Base-by-base conservation (phyloP, 176 grass and related monocot genomes). In the Saccharum officinarum region DNA sequence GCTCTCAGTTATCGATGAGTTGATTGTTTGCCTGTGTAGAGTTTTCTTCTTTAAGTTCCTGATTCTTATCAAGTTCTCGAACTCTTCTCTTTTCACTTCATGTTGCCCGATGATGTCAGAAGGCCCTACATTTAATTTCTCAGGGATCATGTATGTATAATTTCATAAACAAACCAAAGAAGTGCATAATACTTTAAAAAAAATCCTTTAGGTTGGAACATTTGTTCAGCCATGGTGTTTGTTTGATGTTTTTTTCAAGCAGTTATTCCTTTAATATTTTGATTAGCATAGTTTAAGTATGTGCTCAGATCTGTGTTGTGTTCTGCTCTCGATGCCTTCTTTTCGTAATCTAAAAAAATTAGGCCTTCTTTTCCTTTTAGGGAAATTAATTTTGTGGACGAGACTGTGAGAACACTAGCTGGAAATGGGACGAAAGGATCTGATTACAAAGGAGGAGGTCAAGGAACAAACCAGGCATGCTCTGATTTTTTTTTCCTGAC, bases 341-440 rank as follows among this genome's bases (percentile, higher is more conserved):
- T 78, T 60, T 80, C 78, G 28, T 80, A 36, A 36, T 36, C 34
- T 36, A 2, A 36, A 36, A 36, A 36, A 36, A 36, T 4, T 36
- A 49, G 80, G 52, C n/a, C 18, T 79, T 44, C 78, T 68, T 78
- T 60, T 80, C 78, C 28, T 80, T 77, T 13, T 77, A 98, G 95
- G 85, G 95, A 95, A 78, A 88, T 98, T 78, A 86, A 94, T 90
- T 98, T 98, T 92, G 89, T 98, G 65, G 84, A 90, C 40, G 93
- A 98, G 80, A 95, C 85, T 69, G 95, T 98, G 67, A 90, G 73
- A 93, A 98, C 95, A 69, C 89, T 98, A 77, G 93, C 95, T 83
- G 95, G 95, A 90, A 98, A 95, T 79, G 93, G 93, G 78, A 95
- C 77, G 4, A 98, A 98, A 92, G 95, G 95, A 73, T 95, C 93